Percentiles rank a stretch among this genome's conserved stretches.
phyloP scores from a whole-genome alignment of 2,329 filamentous ascomycete genomes.

The Xylariomycetidae sp. region DNA sequence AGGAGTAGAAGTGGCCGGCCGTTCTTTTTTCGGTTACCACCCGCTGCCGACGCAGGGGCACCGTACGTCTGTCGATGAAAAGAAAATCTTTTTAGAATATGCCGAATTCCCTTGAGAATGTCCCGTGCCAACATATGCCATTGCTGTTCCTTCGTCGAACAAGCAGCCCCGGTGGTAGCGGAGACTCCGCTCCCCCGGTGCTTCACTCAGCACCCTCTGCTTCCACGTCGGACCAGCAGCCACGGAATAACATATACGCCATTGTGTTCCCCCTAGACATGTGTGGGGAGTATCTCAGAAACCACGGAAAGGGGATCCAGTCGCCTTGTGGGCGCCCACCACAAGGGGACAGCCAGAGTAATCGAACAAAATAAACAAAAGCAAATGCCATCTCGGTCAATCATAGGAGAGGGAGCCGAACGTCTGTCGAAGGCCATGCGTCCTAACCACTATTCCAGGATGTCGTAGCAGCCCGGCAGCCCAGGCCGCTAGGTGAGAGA shows the following conservation, averaged over 20 bases:
- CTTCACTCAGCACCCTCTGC: conserved; percentile 16
- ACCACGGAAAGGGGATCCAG: conserved; percentile 22
- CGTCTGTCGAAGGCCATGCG: conserved; percentile 18
- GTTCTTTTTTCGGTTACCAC: conserved; percentile 20
- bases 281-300: conserved; percentile 22
- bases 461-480: conserved; percentile 14
- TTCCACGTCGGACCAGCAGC: conserved; percentile 14
- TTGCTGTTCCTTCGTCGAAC: no score
- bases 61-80: conserved; percentile 23
- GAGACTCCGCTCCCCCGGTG: no score
- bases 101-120: conserved; percentile 24
- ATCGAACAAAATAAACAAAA: conserved; percentile 34
- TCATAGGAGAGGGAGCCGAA: conserved; percentile 46
- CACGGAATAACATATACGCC: conserved; percentile 28
- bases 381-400: conserved; percentile 45
- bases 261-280: conserved; percentile 17
- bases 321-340: conserved; percentile 26
- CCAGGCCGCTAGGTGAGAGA: conserved; percentile 15
- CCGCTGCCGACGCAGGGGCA: no score
- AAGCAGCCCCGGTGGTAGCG: no score
- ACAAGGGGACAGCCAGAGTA: conserved; percentile 29
- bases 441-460: conserved; percentile 19
- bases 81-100: conserved; percentile 29
- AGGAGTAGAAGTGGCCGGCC: conserved; percentile 20
- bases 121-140: conserved; percentile 22